Conservation (phyloP, 1,284 basidiomycete species). For the Ceratobasidium sp. region DNA sequence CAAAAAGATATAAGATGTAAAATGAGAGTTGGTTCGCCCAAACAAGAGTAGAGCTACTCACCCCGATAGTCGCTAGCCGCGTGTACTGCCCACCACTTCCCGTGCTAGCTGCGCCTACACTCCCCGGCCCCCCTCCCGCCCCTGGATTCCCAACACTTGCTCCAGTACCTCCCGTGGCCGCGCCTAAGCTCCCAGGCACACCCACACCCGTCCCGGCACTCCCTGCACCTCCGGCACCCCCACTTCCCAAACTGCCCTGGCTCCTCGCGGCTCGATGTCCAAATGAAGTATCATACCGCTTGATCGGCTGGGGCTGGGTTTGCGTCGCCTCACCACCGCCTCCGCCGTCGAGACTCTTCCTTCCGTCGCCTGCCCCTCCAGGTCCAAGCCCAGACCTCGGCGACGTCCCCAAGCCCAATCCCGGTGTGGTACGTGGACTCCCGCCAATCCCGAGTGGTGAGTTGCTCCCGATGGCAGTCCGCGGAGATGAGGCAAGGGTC, state of each 20-base stretch:
- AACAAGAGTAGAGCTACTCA: not conserved
- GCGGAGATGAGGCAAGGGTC: conserved; percentile 29
- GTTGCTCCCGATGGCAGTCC: not conserved
- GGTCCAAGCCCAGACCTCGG: conserved; percentile 12
- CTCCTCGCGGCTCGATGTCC: conserved; percentile 23
- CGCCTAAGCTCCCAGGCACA: conserved; percentile 22
- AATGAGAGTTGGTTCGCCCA: not conserved
- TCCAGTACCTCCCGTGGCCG: conserved; percentile 1
- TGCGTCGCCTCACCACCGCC: not conserved
- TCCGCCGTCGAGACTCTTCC: conserved; percentile 7
- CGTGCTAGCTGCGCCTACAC: not conserved
- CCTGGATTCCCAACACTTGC: not conserved
- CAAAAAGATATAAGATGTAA: not conserved
- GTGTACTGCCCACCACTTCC: conserved; percentile 1
- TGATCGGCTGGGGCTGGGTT: conserved; percentile 41
- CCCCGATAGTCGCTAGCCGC: conserved; percentile 36
- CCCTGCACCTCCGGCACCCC: not conserved
- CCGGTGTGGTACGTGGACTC: conserved; percentile 30
- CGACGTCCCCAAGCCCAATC: conserved; percentile 28
- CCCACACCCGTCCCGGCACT: not conserved
- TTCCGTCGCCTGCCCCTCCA: not conserved
- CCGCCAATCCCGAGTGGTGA: conserved; percentile 17
- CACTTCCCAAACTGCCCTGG: conserved; percentile 36
- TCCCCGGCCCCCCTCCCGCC: conserved; percentile 13
- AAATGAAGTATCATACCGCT: conserved; percentile 34